Evolutionary conservation across 1,284 basidiomycete genomes (phyloP), one percentile per base, ranked within the genome.

Genomic region (Marasmius fiardii): DNA sequence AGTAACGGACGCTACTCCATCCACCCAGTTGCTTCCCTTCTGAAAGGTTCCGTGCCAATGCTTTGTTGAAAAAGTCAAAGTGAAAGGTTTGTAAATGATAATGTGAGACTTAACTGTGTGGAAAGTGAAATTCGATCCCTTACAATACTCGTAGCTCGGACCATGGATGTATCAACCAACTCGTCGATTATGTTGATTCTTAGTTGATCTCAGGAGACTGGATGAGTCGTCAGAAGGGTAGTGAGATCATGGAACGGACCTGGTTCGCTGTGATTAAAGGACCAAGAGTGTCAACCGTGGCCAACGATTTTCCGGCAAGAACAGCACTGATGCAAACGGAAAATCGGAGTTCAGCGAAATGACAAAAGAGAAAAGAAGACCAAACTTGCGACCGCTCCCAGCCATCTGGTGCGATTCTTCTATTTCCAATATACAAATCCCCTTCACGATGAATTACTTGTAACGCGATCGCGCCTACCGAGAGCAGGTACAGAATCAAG

Each of bases 1-100:
- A 37, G 54, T 63, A 64, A 57, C 63, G 60, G 43, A 62, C 61
- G 59, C 34, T 14, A 53, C 48, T 16, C 57, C 57, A 41, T 60
- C 57, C 21, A 47, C 60, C n/a, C 49, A 57, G 2, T 39, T 48
- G 2, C 54, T 56, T 12, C 58, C 50, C 12, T 34, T 43, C 35
- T 56, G 54, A 21, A 56, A 52, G 7, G 56, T 21, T 14, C 58
- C 58, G 44, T 59, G 58, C 58, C 58, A 59, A 43, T 59, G 58
- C 55, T 59, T n/a, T n/a, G n/a, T n/a, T n/a, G n/a, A n/a, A 24
- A 10, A 26, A 20, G 23, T 34, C 18, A 4, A 24, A 20, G 12
- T n/a, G n/a, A 24, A 24, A 3, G 20, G 14, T 33, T 2, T 2
- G 24, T 16, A 26, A n/a, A 16, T 49, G 20, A 8, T 18, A 31